Conservation (phyloP, 345 rosid species). For the Eucalyptus brandiana region DNA sequence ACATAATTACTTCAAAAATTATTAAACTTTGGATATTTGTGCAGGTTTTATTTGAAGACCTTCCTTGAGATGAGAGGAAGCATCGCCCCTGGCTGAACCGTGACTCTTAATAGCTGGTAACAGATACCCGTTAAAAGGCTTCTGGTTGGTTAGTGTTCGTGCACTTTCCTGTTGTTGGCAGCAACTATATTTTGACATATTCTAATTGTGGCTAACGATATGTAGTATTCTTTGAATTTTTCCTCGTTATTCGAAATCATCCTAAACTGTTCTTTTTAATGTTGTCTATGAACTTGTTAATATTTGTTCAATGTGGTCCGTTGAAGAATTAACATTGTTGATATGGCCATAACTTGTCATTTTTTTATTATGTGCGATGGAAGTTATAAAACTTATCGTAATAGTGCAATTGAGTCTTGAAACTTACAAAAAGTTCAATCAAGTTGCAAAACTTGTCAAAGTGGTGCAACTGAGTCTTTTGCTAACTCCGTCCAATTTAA, state of each 20-base stretch:
- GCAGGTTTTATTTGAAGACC: background rate
- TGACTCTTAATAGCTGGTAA: background rate
- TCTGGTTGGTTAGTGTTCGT: background rate
- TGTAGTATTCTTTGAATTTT: background rate
- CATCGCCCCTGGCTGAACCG: background rate
- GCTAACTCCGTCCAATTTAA: too few relatives aligned
- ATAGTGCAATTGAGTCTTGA: rapidly evolving
- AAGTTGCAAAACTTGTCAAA: too few relatives aligned
- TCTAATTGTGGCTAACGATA: background rate
- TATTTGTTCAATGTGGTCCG: background rate
- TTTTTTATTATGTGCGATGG: too few relatives aligned
- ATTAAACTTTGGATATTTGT: background rate
- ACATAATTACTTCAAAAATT: background rate
- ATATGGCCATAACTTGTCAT: too few relatives aligned
- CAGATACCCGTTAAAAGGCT: background rate
- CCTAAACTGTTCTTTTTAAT: background rate
- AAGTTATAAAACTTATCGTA: rapidly evolving
- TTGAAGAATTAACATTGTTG: too few relatives aligned
- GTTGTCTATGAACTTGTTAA: background rate
- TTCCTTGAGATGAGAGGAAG: background rate
- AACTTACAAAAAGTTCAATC: too few relatives aligned
- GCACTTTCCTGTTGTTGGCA: background rate
- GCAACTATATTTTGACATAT: background rate
- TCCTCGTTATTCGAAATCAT: background rate
- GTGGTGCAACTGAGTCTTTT: rapidly evolving